These are phyloP conservation scores for Saururus chinensis DNA, from an alignment of 164 flowering plant genomes.

Conservation along the genomic window DNA sequence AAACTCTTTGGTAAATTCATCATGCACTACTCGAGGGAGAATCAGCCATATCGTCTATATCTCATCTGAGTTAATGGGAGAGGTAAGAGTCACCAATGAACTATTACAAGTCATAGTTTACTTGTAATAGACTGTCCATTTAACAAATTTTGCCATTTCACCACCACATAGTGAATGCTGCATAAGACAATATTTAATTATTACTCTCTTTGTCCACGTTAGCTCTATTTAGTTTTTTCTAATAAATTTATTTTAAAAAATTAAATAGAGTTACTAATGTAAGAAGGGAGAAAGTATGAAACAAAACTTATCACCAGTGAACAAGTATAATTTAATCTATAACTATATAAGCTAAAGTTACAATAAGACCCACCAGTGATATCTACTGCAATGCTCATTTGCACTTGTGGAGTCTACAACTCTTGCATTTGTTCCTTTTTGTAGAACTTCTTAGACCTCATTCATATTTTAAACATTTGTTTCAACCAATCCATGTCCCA, in stretches of 20 bases:
- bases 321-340: constrained; percentile 1
- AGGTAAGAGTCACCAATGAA: too few species aligned
- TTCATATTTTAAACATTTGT: constrained; percentile 63
- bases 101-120: constrained; percentile 95
- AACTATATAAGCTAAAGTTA: background rate
- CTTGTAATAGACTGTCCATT: constrained; percentile 91
- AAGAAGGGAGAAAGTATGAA: too few species aligned
- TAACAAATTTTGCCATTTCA: constrained; percentile 76
- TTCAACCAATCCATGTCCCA: constrained; percentile 82
- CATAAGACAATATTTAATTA: background rate
- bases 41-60: too few species aligned
- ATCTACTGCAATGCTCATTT: constrained; percentile 92
- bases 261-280: too few species aligned
- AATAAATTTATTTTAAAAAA: too few species aligned
- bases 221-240: too few species aligned
- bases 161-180: constrained; percentile 97
- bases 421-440: constrained; percentile 85
- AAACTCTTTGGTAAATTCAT: too few species aligned
- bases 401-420: constrained; percentile 83
- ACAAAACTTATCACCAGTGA: background rate
- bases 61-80: too few species aligned
- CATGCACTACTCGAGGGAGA: too few species aligned
- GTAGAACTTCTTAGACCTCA: constrained; percentile 89
- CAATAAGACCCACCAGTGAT: constrained; percentile 67
- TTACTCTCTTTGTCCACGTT: too few species aligned